Conservation (phyloP, 1,139 yeast genomes). For the Blastobotrys proliferans region DNA sequence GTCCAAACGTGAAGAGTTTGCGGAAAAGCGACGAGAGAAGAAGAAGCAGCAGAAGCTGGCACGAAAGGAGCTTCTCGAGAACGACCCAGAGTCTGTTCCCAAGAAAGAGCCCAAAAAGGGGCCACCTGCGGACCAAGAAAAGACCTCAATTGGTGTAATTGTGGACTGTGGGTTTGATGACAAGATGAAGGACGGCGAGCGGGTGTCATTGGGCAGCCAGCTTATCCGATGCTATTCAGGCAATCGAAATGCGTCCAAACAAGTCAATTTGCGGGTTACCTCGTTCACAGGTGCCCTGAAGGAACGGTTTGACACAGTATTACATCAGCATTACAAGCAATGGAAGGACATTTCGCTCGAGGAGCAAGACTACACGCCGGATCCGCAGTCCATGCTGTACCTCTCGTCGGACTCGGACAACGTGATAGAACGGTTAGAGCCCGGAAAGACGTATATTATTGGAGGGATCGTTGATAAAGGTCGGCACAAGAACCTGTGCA, state of each 20-base stretch:
- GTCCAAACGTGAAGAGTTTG: constrained; percentile 54
- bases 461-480: constrained; percentile 98
- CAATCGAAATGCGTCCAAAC: constrained; percentile 57
- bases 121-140: constrained; percentile 13
- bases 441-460: constrained; percentile 71
- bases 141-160: constrained; percentile 39
- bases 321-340: constrained; percentile 50
- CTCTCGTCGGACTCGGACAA: constrained; percentile 86
- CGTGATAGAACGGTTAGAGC: constrained; percentile 54
- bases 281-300: constrained; percentile 65
- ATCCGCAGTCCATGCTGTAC: constrained; percentile 46
- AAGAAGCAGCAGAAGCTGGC: constrained; percentile 31
- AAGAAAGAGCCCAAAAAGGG: background rate
- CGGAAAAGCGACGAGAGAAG: constrained; percentile 53
- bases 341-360: constrained; percentile 66
- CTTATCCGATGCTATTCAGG: constrained; percentile 78
- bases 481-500: constrained; percentile 77
- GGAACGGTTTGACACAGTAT: constrained; percentile 60
- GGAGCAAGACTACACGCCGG: constrained; percentile 42
- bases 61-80: constrained; percentile 31
- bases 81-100: constrained; percentile 7
- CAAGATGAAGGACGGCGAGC: constrained; percentile 74
- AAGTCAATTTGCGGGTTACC: constrained; percentile 58
- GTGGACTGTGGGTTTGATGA: constrained; percentile 91
- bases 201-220: constrained; percentile 73